Conservation (phyloP, 768 basidiomycete genomes). For the Lentinula aciculospora region DNA sequence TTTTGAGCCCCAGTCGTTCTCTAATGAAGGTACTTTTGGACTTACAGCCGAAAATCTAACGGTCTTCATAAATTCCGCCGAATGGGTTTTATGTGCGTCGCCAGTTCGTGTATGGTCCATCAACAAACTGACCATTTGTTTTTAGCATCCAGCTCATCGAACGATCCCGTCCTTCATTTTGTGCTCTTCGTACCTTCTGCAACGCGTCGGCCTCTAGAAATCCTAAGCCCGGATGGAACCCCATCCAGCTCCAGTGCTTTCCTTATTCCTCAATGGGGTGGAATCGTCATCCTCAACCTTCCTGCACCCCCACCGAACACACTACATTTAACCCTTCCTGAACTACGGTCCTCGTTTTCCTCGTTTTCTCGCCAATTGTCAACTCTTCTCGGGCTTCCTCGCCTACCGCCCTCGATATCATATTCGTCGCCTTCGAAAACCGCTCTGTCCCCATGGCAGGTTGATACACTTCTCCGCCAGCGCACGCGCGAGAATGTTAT, state of each 20-base stretch:
- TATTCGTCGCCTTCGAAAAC: conserved; percentile 14
- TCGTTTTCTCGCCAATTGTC: conserved; percentile 70
- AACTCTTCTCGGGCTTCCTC: conserved; percentile 76
- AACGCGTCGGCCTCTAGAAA: conserved; percentile 60
- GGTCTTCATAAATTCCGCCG: conserved; percentile 92
- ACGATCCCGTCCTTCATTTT: conserved; percentile 92
- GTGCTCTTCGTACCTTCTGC: conserved; percentile 80
- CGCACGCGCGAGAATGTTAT: conserved; percentile 66
- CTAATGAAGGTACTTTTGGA: conserved; percentile 40
- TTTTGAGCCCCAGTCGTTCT: conserved; percentile 49
- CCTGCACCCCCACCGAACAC: conserved; percentile 22
- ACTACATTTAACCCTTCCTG: conserved; percentile 32
- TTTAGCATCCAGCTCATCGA: conserved; percentile 85
- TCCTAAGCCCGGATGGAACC: conserved; percentile 22
- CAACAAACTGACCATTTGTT: conserved; percentile 5
- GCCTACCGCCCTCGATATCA: conserved; percentile 43
- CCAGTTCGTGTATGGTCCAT: background rate
- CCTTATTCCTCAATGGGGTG: conserved; percentile 39
- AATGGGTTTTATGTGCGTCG: conserved; percentile 84
- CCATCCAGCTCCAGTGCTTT: conserved; percentile 5
- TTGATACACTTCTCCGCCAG: conserved; percentile 70
- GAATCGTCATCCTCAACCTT: conserved; percentile 75
- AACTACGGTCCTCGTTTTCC: conserved; percentile 49
- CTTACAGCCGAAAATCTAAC: conserved; percentile 81
- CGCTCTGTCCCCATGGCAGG: conserved; percentile 60